Evolutionary conservation across 1,284 basidiomycete genomes (phyloP).

Genomic region (Phylloboletellus chloephorus): DNA sequence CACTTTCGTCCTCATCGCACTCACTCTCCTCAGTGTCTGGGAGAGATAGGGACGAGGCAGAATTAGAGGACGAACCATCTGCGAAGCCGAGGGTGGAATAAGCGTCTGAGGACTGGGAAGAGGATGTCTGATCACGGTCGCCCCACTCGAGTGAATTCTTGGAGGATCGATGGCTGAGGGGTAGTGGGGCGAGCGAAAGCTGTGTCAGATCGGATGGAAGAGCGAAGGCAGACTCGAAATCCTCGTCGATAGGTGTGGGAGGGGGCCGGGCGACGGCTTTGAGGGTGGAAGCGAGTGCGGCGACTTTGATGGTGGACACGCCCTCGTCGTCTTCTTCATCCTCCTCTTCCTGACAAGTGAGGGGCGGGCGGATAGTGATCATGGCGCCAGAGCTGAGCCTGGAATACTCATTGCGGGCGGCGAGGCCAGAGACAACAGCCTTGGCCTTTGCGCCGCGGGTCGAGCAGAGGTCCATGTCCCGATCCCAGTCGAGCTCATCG

Average conservation of each 20-base stretch:
- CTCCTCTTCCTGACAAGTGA: slow-evolving; percentile 41
- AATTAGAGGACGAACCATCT: slow-evolving; percentile 65
- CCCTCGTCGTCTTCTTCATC: slow-evolving; percentile 75
- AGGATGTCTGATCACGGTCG: slow-evolving; percentile 72
- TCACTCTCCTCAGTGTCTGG: slow-evolving; percentile 68
- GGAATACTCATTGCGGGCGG: slow-evolving; percentile 30
- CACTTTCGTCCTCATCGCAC: slow-evolving; percentile 61
- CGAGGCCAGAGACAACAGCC: slow-evolving; percentile 35
- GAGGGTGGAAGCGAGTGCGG: slow-evolving; percentile 40
- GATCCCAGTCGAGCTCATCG: slow-evolving; percentile 66
- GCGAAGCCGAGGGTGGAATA: slow-evolving; percentile 72
- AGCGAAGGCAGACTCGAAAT: slow-evolving; percentile 71
- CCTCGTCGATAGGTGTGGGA: slow-evolving; percentile 51
- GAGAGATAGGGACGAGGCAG: slow-evolving; percentile 57
- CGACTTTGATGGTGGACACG: slow-evolving; percentile 71
- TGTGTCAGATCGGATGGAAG: slow-evolving; percentile 72
- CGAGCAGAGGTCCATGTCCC: slow-evolving; percentile 62
- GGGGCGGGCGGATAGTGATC: slow-evolving; percentile 62
- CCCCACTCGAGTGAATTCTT: slow-evolving; percentile 80
- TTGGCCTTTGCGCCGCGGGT: slow-evolving; percentile 50
- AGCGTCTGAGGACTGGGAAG: slow-evolving; percentile 77
- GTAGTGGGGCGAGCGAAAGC: slow-evolving; percentile 68
- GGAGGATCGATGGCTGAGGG: slow-evolving; percentile 65
- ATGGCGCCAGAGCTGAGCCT: slow-evolving; percentile 30
- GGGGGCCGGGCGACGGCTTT: slow-evolving; percentile 32